Conservation (phyloP, 768 basidiomycete species). For the Cystofilobasidium macerans region DNA sequence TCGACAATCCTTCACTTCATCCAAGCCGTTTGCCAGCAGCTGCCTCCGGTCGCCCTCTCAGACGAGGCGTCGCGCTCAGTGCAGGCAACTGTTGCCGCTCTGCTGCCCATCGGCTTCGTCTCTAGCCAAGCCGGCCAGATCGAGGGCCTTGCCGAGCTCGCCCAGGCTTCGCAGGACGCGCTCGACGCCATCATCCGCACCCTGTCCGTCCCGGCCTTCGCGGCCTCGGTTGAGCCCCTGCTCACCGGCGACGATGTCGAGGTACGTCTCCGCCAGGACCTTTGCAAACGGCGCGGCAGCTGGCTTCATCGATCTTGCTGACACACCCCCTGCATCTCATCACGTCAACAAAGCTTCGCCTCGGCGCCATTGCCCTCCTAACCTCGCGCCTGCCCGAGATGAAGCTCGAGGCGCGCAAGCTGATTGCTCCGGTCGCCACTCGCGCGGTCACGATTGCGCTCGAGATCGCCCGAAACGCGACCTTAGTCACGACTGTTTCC, state of each 20-base stretch:
- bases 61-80: slow-evolving; percentile 12
- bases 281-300: neutral
- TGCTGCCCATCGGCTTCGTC: slow-evolving; percentile 6
- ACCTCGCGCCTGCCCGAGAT: slow-evolving; percentile 56
- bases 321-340: neutral
- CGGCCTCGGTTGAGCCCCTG: slow-evolving; percentile 30
- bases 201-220: slow-evolving; percentile 62
- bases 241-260: slow-evolving; percentile 26
- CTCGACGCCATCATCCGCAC: slow-evolving; percentile 50
- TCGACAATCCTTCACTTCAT: slow-evolving; percentile 14
- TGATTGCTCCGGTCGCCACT: slow-evolving; percentile 45
- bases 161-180: slow-evolving; percentile 38
- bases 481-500: slow-evolving; percentile 3
- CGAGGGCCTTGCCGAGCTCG: slow-evolving; percentile 27
- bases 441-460: slow-evolving; percentile 26
- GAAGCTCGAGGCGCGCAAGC: slow-evolving; percentile 48
- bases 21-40: slow-evolving; percentile 7
- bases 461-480: neutral
- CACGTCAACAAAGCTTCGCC: slow-evolving; percentile 44
- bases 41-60: slow-evolving; percentile 1
- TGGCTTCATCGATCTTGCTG: neutral
- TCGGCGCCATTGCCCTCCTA: slow-evolving; percentile 59
- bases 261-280: neutral
- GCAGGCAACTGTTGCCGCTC: slow-evolving; percentile 16
- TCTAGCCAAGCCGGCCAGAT: neutral